Evolutionary conservation across 495 filamentous ascomycete species (phyloP).

Genomic region (Podospora sp.): DNA sequence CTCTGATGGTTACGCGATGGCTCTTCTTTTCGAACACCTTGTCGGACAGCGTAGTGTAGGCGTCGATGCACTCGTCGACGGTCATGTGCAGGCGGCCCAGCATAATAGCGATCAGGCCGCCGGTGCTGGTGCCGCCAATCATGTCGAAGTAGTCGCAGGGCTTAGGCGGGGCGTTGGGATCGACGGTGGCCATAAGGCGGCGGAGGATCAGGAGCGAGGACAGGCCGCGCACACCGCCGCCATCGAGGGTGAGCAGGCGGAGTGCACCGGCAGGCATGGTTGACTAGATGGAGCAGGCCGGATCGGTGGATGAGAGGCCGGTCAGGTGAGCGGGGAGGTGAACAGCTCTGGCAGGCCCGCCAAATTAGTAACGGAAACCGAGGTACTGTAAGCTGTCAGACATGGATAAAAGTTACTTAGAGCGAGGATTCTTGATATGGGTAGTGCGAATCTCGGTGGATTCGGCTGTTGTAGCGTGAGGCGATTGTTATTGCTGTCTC

Average conservation of each 20-base stretch:
- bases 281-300: slow-evolving; percentile 6
- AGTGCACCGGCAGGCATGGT: slow-evolving; percentile 16
- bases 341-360: too few relatives aligned
- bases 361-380: too few relatives aligned
- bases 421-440: background rate
- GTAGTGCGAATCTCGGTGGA: slow-evolving; percentile 6
- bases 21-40: slow-evolving; percentile 44
- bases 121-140: slow-evolving; percentile 39
- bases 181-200: slow-evolving; percentile 51
- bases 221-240: slow-evolving; percentile 58
- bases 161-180: slow-evolving; percentile 45
- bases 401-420: too few relatives aligned
- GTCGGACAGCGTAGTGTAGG: slow-evolving; percentile 43
- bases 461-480: slow-evolving; percentile 5
- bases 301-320: background rate
- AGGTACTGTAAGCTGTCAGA: too few relatives aligned
- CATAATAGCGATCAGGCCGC: slow-evolving; percentile 39
- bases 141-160: slow-evolving; percentile 52
- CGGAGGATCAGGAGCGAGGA: slow-evolving; percentile 56
- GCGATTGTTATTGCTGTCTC: slow-evolving; percentile 12
- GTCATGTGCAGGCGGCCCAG: slow-evolving; percentile 45
- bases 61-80: slow-evolving; percentile 49
- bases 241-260: slow-evolving; percentile 45
- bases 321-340: too few relatives aligned
- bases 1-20: slow-evolving; percentile 39